Percentiles rank a stretch among this genome's conserved stretches.
These are phyloP conservation scores for Coniferiporia sulphurascens DNA, from an alignment of 1,284 basidiomycete genomes.

Conservation along the genomic window DNA sequence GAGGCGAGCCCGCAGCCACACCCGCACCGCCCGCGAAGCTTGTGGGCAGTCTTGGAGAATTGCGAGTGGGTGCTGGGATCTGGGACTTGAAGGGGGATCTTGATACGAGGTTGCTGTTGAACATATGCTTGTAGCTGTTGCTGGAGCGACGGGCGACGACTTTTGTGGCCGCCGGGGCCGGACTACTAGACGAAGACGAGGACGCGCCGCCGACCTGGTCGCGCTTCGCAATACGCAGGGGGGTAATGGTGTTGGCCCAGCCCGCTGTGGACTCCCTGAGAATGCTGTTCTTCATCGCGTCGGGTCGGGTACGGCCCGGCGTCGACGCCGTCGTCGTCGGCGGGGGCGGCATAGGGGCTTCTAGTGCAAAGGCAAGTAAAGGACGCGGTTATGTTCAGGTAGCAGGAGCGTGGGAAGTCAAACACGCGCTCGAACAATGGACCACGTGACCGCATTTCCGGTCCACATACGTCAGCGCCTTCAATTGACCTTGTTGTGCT, in stretches of 20 bases:
- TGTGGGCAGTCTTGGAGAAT: constrained; percentile 19
- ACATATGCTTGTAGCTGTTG: constrained; percentile 78
- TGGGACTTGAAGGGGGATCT: constrained; percentile 86
- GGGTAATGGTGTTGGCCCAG: constrained; percentile 40
- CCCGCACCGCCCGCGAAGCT: background rate
- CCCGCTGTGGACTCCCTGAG: constrained; percentile 18
- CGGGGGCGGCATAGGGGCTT: constrained; percentile 20
- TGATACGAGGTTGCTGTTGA: constrained; percentile 77
- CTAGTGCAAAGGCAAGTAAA: background rate
- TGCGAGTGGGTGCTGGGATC: constrained; percentile 42
- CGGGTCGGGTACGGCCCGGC: constrained; percentile 23
- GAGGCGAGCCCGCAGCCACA: background rate
- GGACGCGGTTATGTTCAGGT: background rate
- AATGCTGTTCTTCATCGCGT: constrained; percentile 19
- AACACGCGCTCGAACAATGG: background rate
- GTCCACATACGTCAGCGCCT: too few relatives aligned
- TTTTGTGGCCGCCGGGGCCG: constrained; percentile 25
- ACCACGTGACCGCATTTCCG: background rate
- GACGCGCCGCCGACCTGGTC: constrained; percentile 33
- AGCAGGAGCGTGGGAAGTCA: background rate
- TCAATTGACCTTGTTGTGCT: too few relatives aligned
- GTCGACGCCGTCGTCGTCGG: constrained; percentile 24
- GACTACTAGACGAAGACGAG: constrained; percentile 27
- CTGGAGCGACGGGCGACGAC: constrained; percentile 62
- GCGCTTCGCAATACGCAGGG: constrained; percentile 69